phyloP scores from a whole-genome alignment of 2,329 filamentous ascomycete species.

The Botryosphaeria agaves region DNA sequence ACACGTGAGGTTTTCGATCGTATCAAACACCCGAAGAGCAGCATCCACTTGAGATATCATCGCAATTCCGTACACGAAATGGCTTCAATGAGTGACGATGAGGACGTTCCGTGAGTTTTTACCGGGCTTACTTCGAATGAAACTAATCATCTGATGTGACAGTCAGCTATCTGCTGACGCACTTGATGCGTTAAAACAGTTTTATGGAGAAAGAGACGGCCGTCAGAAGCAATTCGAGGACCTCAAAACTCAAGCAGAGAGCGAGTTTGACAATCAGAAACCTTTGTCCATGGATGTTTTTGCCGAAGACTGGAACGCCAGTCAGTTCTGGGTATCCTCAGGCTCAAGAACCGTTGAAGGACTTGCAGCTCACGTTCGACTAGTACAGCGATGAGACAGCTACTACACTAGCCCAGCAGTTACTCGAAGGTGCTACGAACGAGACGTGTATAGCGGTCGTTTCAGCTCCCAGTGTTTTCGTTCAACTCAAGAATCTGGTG shows the following conservation, averaged over 20 bases:
- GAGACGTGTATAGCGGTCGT: slow-evolving; percentile 49
- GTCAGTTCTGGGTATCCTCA: slow-evolving; percentile 67
- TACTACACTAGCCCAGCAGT: slow-evolving; percentile 40
- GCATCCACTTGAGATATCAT: too few species aligned
- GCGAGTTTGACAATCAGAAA: slow-evolving; percentile 24
- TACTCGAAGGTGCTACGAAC: slow-evolving; percentile 42
- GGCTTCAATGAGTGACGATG: slow-evolving; percentile 3
- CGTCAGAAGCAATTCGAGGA: slow-evolving; percentile 49
- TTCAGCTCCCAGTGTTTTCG: slow-evolving; percentile 60
- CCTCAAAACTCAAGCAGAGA: slow-evolving; percentile 44
- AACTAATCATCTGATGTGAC: too few species aligned
- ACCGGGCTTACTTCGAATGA: too few species aligned
- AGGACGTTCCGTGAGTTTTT: slow-evolving; percentile 5
- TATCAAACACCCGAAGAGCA: too few species aligned
- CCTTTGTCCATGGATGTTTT: slow-evolving; percentile 51
- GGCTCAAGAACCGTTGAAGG: too few species aligned
- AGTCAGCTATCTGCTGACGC: slow-evolving; percentile 49
- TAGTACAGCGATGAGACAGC: slow-evolving; percentile 62
- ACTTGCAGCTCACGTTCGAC: not conserved
- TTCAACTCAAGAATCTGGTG: slow-evolving; percentile 55
- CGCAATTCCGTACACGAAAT: too few species aligned
- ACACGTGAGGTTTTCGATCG: too few species aligned
- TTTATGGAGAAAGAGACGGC: slow-evolving; percentile 56
- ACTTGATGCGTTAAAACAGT: slow-evolving; percentile 52
- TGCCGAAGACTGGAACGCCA: slow-evolving; percentile 66